Conservation (phyloP, 805 yeast species). For the Kurtzmaniella cleridarum region DNA sequence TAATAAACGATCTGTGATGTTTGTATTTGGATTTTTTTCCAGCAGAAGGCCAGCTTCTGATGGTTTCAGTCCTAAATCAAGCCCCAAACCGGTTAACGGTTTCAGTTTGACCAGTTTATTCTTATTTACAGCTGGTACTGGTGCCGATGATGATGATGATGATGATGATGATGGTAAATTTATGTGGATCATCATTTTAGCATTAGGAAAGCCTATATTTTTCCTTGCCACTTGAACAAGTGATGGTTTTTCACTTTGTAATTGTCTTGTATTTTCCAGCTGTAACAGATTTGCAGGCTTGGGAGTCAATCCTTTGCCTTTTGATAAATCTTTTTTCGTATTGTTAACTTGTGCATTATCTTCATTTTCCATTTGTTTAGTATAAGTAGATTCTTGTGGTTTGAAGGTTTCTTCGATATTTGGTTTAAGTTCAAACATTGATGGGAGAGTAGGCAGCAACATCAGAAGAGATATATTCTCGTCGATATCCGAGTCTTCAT, state of each 20-base stretch:
- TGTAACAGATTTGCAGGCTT: no score
- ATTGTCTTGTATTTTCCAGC: no score
- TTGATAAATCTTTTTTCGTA: no score
- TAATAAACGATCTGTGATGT: no score
- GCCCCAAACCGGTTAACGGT: conserved; percentile 1
- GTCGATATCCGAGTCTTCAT: conserved; percentile 8
- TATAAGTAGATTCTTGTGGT: not conserved
- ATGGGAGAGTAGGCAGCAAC: conserved; percentile 30
- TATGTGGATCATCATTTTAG: not conserved
- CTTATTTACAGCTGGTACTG: not conserved
- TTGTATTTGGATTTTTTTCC: no score
- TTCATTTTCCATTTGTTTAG: no score
- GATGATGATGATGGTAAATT: not conserved
- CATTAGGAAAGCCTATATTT: not conserved
- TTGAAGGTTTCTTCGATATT: not conserved
- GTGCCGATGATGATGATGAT: no score
- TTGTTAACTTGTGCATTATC: no score
- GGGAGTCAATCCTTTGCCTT: no score
- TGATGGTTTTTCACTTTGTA: no score
- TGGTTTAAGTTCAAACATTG: conserved; percentile 14
- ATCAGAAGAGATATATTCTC: conserved; percentile 26
- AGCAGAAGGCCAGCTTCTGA: not conserved
- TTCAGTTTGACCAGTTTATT: not conserved
- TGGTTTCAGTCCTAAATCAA: not conserved
- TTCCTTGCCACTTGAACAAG: not conserved